Percentiles rank a stretch among this genome's conserved stretches.
phyloP scores from a whole-genome alignment of 106 monocot genomes.

The Dioscorea dumetorum region DNA sequence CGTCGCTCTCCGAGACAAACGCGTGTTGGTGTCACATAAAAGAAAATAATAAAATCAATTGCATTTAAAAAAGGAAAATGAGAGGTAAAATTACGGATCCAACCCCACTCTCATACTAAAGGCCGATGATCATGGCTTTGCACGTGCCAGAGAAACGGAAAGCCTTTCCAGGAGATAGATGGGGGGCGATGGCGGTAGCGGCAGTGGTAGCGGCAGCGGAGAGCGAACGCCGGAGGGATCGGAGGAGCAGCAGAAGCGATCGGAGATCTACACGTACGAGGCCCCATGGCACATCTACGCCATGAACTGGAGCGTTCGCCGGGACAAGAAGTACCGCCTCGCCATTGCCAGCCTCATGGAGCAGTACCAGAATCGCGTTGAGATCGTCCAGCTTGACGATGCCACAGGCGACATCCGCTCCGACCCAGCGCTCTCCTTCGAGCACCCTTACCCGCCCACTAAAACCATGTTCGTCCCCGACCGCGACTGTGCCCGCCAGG shows the following conservation, averaged over 20 bases:
- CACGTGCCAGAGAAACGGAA: too few species aligned
- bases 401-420: conserved; percentile 90
- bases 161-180: too few species aligned
- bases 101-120: too few species aligned
- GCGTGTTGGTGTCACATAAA: too few species aligned
- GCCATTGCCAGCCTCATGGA: conserved; percentile 86
- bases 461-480: conserved; percentile 94
- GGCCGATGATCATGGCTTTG: too few species aligned
- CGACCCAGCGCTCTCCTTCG: conserved; percentile 76
- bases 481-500: conserved; percentile 69
- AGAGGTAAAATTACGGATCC: too few species aligned
- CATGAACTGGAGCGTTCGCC: conserved; percentile 99
- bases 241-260: conserved; percentile 67
- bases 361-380: conserved; percentile 73
- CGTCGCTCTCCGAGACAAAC: too few species aligned
- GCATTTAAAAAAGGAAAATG: too few species aligned
- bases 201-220: conserved; percentile 17
- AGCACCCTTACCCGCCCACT: conserved; percentile 92
- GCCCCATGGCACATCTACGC: conserved; percentile 98
- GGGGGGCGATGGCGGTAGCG: conserved; percentile 17
- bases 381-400: conserved; percentile 98
- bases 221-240: conserved; percentile 35
- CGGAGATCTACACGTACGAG: conserved; percentile 99
- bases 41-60: too few species aligned
- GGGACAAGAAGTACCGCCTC: conserved; percentile 94